These are phyloP conservation scores for Iris pallida DNA, from an alignment of 116 monocot species.

Conservation along the genomic window DNA sequence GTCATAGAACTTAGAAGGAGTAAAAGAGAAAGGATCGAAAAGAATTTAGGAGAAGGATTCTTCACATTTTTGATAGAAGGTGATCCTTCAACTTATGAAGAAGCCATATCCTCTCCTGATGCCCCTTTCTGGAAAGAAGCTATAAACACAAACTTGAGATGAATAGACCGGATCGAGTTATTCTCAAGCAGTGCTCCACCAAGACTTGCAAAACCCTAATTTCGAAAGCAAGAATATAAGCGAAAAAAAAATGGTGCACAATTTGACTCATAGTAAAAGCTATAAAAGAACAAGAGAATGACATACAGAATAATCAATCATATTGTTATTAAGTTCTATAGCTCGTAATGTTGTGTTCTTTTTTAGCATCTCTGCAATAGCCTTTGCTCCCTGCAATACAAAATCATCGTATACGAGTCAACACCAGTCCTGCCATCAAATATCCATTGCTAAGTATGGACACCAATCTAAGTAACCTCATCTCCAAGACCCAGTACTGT, in stretches of 20 bases:
- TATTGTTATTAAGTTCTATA: constrained; percentile 53
- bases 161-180: constrained; percentile 71
- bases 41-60: no score
- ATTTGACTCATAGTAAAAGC: not conserved
- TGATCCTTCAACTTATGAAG: no score
- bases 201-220: constrained; percentile 84
- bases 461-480: constrained; percentile 47
- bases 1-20: no score
- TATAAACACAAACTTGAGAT: constrained; percentile 85
- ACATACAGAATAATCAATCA: constrained; percentile 45
- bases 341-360: constrained; percentile 43
- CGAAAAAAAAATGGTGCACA: not conserved
- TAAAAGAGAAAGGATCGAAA: no score
- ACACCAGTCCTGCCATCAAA: not conserved
- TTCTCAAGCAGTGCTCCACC: constrained; percentile 90
- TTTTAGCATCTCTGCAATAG: constrained; percentile 44
- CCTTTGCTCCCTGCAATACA: constrained; percentile 71
- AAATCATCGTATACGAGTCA: constrained; percentile 2
- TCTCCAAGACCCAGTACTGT: constrained; percentile 81
- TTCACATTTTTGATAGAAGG: no score
- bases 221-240: constrained; percentile 14
- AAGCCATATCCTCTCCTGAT: no score
- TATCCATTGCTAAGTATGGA: not conserved
- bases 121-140: no score
- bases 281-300: constrained; percentile 7